These are phyloP conservation scores for Clathrus columnatus DNA, from an alignment of 768 basidiomycete species.

Conservation along the genomic window DNA sequence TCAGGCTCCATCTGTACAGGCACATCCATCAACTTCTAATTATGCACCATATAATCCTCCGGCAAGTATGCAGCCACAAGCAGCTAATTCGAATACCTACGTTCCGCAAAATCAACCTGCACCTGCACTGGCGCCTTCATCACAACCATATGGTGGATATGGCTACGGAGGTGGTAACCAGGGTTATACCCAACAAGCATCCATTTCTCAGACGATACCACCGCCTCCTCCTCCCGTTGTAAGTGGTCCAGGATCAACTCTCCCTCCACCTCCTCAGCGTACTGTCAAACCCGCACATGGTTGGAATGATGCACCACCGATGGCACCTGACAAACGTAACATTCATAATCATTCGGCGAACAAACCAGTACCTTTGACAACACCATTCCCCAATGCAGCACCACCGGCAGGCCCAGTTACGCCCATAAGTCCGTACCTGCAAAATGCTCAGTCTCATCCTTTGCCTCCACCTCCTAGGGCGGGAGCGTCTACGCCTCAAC, in stretches of 20 bases:
- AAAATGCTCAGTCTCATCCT: constrained; percentile 31
- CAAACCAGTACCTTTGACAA: constrained; percentile 68
- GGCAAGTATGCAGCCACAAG: background rate
- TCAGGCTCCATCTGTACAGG: background rate
- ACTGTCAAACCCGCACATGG: constrained; percentile 53
- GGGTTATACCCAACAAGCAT: constrained; percentile 27
- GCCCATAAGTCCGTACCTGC: constrained; percentile 29
- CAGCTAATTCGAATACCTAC: constrained; percentile 4
- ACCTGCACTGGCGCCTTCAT: constrained; percentile 8
- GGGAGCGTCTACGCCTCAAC: constrained; percentile 12
- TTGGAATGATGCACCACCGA: constrained; percentile 84
- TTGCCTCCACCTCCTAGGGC: constrained; percentile 26
- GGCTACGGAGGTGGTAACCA: constrained; percentile 8
- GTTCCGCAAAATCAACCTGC: constrained; percentile 12
- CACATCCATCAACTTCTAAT: background rate
- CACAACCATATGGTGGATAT: constrained; percentile 18
- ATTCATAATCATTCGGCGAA: constrained; percentile 38
- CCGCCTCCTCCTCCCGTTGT: constrained; percentile 27
- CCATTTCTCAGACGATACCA: constrained; percentile 26
- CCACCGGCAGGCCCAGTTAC: constrained; percentile 22
- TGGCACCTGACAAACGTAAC: constrained; percentile 36
- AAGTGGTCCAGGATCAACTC: constrained; percentile 35
- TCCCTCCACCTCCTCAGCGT: constrained; percentile 44
- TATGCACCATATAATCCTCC: constrained; percentile 7
- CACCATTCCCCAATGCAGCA: constrained; percentile 76